phyloP scores from a whole-genome alignment of 2,329 filamentous ascomycete genomes.

The Fusarium devonianum region DNA sequence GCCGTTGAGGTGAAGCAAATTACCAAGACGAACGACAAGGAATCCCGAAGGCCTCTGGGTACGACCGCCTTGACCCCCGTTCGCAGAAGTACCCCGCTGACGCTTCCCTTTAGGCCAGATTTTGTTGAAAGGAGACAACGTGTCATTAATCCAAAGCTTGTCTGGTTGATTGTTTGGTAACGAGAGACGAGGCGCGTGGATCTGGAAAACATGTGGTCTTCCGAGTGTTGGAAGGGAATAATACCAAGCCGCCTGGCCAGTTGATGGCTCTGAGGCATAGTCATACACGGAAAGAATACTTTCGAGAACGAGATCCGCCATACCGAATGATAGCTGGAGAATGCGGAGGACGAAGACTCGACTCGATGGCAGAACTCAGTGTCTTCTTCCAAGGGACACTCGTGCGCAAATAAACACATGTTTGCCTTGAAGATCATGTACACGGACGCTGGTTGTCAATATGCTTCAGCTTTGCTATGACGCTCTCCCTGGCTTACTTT shows the following conservation, averaged over 20 bases:
- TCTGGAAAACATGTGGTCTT: constrained; percentile 9
- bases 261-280: constrained; percentile 25
- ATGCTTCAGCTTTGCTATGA: too few species aligned
- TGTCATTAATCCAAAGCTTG: constrained; percentile 76
- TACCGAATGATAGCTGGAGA: constrained; percentile 12
- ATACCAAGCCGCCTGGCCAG: constrained; percentile 29
- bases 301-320: constrained; percentile 10
- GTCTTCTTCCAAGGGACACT: constrained; percentile 17
- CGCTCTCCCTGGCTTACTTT: too few species aligned
- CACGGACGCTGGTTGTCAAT: too few species aligned
- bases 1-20: constrained; percentile 89
- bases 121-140: constrained; percentile 86
- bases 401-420: constrained; percentile 22
- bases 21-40: constrained; percentile 78
- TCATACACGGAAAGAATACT: constrained; percentile 15
- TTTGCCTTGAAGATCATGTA: constrained; percentile 1
- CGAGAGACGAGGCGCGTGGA: constrained; percentile 8
- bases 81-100: constrained; percentile 4
- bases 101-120: constrained; percentile 73
- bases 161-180: constrained; percentile 38
- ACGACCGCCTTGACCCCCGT: constrained; percentile 42
- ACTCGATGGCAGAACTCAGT: constrained; percentile 15
- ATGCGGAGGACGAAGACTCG: constrained; percentile 15
- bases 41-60: constrained; percentile 83
- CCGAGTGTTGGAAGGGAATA: constrained; percentile 13